Base-by-base conservation (phyloP, 805 yeast genomes). In the Candida tammaniensis region DNA sequence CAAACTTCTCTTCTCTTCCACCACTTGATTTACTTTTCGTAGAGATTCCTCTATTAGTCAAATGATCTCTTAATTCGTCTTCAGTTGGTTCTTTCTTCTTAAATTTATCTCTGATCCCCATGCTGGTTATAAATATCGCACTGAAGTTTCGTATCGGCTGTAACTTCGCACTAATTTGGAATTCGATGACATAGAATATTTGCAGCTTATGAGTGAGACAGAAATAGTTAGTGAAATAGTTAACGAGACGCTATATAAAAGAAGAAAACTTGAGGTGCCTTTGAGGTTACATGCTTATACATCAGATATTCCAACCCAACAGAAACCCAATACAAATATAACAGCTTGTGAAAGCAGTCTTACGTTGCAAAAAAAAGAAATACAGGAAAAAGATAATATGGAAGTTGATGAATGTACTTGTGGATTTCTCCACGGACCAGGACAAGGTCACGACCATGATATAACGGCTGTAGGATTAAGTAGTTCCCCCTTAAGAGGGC, bases 41-140 rank as follows among this genome's bases (percentile, higher is more conserved):
- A 9, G 73, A 46, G 23, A 74, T 61, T 7, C 77, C 77, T 17
- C 56, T 48, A 15, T 50, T 50, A 38, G 55, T 59, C 39, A 75
- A 55, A 23, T 57, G 60, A 30, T 64, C 64, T 30, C 61, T 50
- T 39, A 71, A 51, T 51, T 74, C 75, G 36, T 59, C 67, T 38
- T 69, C 74, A 17, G 73, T 66, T 23, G 72, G 72, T 42, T 74
- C 80, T 47, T 71, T 74, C 54, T 58, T 68, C 46, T 58, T 67
- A 52, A 71, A 70, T 49, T 68, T 63, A 39, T 64, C 62, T 43
- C 61, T 70, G 43, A 68, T 33, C 8, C 74, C 75, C 77, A 72
- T 72, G 7, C 5, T 31, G 15, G 7, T 32, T n/a, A 8, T 5
- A n/a, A n/a, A n/a, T n/a, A n/a, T n/a, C n/a, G n/a, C n/a, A n/a